Conservation (phyloP, 75 land plant genomes). For the Chamaecyparis obtusa region DNA sequence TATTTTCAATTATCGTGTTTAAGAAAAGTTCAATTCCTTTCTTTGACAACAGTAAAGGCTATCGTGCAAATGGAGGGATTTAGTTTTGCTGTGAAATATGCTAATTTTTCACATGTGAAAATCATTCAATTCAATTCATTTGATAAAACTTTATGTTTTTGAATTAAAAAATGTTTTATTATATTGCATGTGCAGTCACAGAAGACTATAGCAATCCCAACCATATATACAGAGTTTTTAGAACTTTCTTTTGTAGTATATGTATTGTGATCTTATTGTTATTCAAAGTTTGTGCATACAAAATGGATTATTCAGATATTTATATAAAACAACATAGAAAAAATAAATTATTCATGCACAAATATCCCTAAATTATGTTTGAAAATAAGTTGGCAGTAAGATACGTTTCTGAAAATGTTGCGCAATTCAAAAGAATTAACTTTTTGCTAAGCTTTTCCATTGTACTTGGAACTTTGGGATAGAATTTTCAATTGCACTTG, state of each 20-base stretch:
- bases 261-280: neutral
- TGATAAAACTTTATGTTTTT: too few species aligned
- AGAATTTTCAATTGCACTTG: too few species aligned
- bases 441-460: neutral
- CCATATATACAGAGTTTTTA: neutral
- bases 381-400: neutral
- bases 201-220: too few species aligned
- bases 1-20: neutral
- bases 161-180: too few species aligned
- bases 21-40: too few species aligned
- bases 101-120: neutral
- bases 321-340: neutral
- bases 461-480: too few species aligned
- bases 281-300: neutral
- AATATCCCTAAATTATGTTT: neutral
- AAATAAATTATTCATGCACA: neutral
- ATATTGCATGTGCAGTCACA: too few species aligned
- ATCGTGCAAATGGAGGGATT: neutral
- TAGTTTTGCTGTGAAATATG: neutral
- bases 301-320: neutral
- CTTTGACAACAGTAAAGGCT: neutral
- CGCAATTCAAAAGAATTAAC: neutral
- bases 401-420: neutral
- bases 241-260: too few species aligned
- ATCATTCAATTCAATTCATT: too few species aligned